Percentiles rank a stretch among this genome's conserved stretches.
phyloP scores from a whole-genome alignment of 73 alveolate species.

The Loxodes magnus region DNA sequence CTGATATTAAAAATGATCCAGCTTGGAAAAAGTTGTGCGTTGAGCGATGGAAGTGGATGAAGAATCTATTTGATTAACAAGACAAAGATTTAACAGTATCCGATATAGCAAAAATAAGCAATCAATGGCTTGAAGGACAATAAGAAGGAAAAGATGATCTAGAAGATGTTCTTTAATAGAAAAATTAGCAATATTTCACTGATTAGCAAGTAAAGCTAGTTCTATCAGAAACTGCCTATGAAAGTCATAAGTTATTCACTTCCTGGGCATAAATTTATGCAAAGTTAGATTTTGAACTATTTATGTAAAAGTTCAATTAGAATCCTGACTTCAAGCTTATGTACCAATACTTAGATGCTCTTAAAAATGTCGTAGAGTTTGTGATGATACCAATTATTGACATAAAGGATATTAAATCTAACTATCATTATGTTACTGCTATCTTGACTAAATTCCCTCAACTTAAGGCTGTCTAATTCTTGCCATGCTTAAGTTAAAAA shows the following conservation, averaged over 20 bases:
- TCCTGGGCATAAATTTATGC: constrained; percentile 82
- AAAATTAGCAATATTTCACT: constrained; percentile 25
- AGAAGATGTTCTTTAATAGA: constrained; percentile 4
- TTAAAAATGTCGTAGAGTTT: constrained; percentile 7
- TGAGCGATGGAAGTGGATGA: constrained; percentile 51
- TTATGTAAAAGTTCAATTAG: constrained; percentile 52
- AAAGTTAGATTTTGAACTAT: constrained; percentile 76
- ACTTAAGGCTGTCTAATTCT: neutral
- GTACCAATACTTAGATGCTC: constrained; percentile 40
- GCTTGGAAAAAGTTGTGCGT: constrained; percentile 23
- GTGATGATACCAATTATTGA: neutral
- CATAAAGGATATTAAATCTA: constrained; percentile 7
- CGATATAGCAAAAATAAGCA: constrained; percentile 17
- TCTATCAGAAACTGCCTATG: constrained; percentile 4
- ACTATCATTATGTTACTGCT: constrained; percentile 14
- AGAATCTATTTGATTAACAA: constrained; percentile 19
- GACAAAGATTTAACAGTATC: constrained; percentile 5
- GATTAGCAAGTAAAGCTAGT: constrained; percentile 33
- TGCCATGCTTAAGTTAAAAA: too few relatives aligned
- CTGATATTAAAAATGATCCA: constrained; percentile 13
- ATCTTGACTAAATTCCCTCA: constrained; percentile 6
- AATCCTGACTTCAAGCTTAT: constrained; percentile 64
- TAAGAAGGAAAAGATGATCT: too few relatives aligned
- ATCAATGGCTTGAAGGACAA: too few relatives aligned
- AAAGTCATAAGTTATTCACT: too few relatives aligned